These are phyloP conservation scores for Plasmodium reichenowi DNA, from an alignment of 169 alveolate genomes.

Conservation along the genomic window DNA sequence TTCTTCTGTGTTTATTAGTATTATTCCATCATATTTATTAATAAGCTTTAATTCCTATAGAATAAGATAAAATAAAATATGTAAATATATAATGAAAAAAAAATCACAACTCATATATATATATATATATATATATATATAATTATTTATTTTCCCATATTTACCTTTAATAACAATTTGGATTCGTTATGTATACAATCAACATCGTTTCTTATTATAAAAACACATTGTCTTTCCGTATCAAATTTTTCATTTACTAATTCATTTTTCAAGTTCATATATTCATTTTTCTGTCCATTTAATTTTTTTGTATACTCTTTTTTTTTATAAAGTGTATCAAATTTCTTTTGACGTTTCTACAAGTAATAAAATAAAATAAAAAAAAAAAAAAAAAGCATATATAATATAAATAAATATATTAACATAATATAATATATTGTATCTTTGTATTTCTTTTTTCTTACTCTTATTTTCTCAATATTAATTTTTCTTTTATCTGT, in stretches of 20 bases:
- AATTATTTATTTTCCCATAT: neutral
- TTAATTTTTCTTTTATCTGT: neutral
- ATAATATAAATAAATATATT: neutral
- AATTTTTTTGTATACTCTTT: conserved; percentile 32
- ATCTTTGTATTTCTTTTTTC: neutral
- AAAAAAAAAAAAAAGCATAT: neutral
- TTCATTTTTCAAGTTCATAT: conserved; percentile 19
- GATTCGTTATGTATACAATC: conserved; percentile 12
- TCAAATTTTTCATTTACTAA: conserved; percentile 15
- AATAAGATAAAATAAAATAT: neutral
- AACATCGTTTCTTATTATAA: conserved; percentile 37
- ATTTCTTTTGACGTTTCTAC: conserved; percentile 9
- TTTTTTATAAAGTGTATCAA: conserved; percentile 26
- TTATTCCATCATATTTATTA: conserved; percentile 19
- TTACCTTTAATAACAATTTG: conserved; percentile 30
- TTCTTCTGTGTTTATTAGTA: conserved; percentile 19
- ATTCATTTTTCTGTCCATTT: conserved; percentile 31
- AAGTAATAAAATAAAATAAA: neutral
- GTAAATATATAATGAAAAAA: neutral
- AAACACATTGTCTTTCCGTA: conserved; percentile 28
- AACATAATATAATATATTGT: neutral
- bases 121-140: neutral
- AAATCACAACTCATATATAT: neutral
- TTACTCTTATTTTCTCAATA: conserved; percentile 16
- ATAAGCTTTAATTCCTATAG: conserved; percentile 21